Base-by-base conservation (phyloP, 306 rosid species). In the Rosa rugosa region DNA sequence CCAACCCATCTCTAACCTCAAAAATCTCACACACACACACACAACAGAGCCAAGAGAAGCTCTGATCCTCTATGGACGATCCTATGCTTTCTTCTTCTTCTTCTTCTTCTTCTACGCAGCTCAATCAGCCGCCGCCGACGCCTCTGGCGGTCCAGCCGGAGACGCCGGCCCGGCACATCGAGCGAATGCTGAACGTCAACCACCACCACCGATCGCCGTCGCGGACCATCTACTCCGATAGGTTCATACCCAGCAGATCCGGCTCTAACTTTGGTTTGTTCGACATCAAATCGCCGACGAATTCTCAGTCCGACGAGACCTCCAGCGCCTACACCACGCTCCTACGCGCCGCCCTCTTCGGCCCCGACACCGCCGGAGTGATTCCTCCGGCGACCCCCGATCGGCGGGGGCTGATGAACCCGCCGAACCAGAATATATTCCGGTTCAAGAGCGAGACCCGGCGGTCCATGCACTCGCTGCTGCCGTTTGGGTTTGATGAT, bases 201-300 rank as follows among this genome's bases (percentile, higher is more conserved):
- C 93, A 93, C 89, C 87, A 84, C 66, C 83, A 69, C 69, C 80
- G 68, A 44, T 85, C 98, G 5, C 98, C 98, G 31, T 96, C 98
- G 5, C 83, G 92, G 74, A 81, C 99, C 42, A 96, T 96, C 56
- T 96, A 93, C 89, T 96, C 97, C 53, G 99, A 96, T 62, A 83
- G 99, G 76, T 96, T 96, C 67, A 96, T 96, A 13, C 99, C 99
- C 0, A 86, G 90, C 85, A 87, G 98, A 91, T 88, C 97, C 53
- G 88, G 89, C 36, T 93, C 98, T 57, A 93, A 93, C 64, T 93
- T 93, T 64, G 87, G 87, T 6, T 87, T 93, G 5, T 88, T 93
- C 22, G 89, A 90, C 69, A 73, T 91, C 36, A 75, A 63, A 23
- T 18, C 90, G 34, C 63, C 92, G 25, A 78, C 88, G 0, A 84